Percentiles rank a stretch among this genome's conserved stretches.
Evolutionary conservation across 2,329 filamentous ascomycete genomes (phyloP).

Genomic region (Fusarium clavum): DNA sequence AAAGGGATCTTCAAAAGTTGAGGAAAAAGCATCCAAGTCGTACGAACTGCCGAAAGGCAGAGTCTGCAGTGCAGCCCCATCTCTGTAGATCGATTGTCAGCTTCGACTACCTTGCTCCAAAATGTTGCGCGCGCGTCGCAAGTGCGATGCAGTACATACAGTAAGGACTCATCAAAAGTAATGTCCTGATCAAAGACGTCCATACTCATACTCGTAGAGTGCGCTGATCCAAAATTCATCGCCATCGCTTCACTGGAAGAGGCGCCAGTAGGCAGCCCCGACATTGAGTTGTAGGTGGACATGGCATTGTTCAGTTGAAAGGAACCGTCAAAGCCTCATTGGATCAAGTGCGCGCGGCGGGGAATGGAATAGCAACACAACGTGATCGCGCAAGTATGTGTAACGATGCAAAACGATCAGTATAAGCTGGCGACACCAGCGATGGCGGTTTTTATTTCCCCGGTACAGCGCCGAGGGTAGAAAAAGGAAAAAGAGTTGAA

Average conservation of each 20-base stretch:
- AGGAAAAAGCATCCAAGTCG: slow-evolving; percentile 70
- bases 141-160: slow-evolving; percentile 55
- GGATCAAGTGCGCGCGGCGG: slow-evolving; percentile 34
- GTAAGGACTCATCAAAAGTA: slow-evolving; percentile 66
- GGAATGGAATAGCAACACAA: slow-evolving; percentile 38
- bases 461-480: slow-evolving; percentile 21
- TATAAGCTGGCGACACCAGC: slow-evolving; percentile 5
- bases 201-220: slow-evolving; percentile 55
- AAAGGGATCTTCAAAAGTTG: slow-evolving; percentile 75
- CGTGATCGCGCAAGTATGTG: slow-evolving; percentile 31
- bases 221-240: slow-evolving; percentile 56
- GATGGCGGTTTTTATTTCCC: slow-evolving; percentile 9
- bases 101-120: slow-evolving; percentile 1
- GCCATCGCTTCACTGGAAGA: slow-evolving; percentile 60
- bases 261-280: slow-evolving; percentile 60
- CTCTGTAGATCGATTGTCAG: slow-evolving; percentile 45
- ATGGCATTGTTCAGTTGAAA: slow-evolving; percentile 61
- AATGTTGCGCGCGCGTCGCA: slow-evolving; percentile 29
- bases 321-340: slow-evolving; percentile 48
- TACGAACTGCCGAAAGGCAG: slow-evolving; percentile 69
- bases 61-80: slow-evolving; percentile 50
- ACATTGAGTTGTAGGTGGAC: slow-evolving; percentile 69
- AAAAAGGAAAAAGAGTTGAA: not conserved
- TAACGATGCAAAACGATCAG: slow-evolving; percentile 19
- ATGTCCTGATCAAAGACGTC: slow-evolving; percentile 65